Conservation (phyloP, 1,284 basidiomycete species). For the Ceraceosorus guamensis region DNA sequence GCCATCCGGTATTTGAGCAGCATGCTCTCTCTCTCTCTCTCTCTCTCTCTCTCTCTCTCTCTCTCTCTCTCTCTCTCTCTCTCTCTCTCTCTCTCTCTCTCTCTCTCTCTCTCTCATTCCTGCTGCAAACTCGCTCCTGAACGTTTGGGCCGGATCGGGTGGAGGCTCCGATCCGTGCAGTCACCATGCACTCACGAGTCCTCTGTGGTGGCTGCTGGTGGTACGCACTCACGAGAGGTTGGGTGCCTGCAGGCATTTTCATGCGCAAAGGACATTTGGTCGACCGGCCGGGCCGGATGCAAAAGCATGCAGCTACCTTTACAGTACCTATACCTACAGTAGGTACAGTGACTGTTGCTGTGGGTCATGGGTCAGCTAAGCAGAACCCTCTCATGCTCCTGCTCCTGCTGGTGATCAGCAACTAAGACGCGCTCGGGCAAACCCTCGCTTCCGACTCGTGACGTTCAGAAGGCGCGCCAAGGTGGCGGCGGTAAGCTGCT, state of each 20-base stretch:
- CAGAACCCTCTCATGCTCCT: too few relatives aligned
- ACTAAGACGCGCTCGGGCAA: too few relatives aligned
- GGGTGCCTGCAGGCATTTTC: neutral
- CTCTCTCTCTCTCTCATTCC: conserved; percentile 1
- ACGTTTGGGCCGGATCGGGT: neutral
- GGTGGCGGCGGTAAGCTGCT: too few relatives aligned
- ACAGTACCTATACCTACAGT: too few relatives aligned
- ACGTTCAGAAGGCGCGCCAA: too few relatives aligned
- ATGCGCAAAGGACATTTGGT: neutral
- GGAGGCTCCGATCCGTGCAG: neutral
- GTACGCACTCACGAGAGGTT: neutral
- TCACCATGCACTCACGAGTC: neutral
- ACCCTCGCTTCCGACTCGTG: too few relatives aligned
- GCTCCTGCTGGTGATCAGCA: too few relatives aligned
- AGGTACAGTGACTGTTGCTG: too few relatives aligned
- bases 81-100: neutral
- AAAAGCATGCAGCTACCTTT: too few relatives aligned
- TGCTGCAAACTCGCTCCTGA: neutral
- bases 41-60: neutral
- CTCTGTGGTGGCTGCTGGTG: neutral
- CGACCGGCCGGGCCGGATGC: neutral
- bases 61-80: neutral
- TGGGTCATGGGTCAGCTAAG: too few relatives aligned
- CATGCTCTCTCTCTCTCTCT: too few relatives aligned
- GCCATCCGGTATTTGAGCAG: too few relatives aligned